phyloP scores from a whole-genome alignment of 2,329 filamentous ascomycete species.

The Pseudogymnoascus sp. region DNA sequence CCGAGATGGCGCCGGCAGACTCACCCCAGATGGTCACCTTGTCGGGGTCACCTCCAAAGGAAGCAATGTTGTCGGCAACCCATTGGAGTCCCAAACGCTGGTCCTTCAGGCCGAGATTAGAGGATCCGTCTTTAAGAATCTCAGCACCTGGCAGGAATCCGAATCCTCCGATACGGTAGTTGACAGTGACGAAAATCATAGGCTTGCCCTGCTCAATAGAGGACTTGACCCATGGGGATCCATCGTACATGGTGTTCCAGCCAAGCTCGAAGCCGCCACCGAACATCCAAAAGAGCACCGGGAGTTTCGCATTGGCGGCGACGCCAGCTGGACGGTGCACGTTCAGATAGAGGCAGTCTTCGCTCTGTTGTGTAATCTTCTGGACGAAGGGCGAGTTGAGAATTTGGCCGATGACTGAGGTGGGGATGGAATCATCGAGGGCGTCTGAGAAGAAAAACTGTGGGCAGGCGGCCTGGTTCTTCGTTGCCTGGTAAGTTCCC shows the following conservation, averaged over 20 bases:
- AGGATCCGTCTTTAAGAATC: conserved; percentile 57
- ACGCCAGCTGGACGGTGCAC: conserved; percentile 53
- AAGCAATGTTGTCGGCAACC: conserved; percentile 69
- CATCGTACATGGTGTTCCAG: conserved; percentile 47
- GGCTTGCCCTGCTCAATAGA: conserved; percentile 49
- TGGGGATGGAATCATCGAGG: conserved; percentile 30
- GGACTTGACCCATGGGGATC: conserved; percentile 38
- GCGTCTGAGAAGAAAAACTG: conserved; percentile 59
- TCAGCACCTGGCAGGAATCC: conserved; percentile 67
- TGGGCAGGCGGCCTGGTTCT: conserved; percentile 57
- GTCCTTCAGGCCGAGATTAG: conserved; percentile 67
- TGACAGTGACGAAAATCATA: conserved; percentile 69
- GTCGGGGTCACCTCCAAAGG: conserved; percentile 72
- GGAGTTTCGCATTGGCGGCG: conserved; percentile 48
- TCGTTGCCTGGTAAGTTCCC: conserved; percentile 56
- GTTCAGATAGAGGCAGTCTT: conserved; percentile 59
- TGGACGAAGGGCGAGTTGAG: conserved; percentile 54
- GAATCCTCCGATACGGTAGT: conserved; percentile 70
- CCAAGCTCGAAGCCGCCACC: conserved; percentile 59
- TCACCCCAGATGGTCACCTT: conserved; percentile 78
- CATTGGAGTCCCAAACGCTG: conserved; percentile 68
- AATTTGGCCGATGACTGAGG: conserved; percentile 40
- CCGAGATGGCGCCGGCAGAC: conserved; percentile 61
- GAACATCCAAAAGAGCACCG: conserved; percentile 66
- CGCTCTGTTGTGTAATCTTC: conserved; percentile 44